Evolutionary conservation across 495 filamentous ascomycete species (phyloP).

Genomic region (Pyronema domesticum): DNA sequence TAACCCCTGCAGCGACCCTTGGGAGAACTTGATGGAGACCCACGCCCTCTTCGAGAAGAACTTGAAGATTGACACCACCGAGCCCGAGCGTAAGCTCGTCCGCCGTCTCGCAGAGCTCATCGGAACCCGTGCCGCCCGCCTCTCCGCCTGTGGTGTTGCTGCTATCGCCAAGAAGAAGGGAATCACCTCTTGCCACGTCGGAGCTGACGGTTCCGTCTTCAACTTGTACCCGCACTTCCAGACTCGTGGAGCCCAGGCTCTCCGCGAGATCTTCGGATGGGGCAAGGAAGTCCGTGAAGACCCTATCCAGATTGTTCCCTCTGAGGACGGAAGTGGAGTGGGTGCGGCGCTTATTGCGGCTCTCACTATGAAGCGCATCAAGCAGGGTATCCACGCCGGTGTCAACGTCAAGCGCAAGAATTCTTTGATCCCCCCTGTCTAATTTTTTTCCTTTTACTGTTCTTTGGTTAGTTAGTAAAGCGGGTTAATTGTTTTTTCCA

Average conservation of each 20-base stretch:
- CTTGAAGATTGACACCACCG: conserved; percentile 47
- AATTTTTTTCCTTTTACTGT: not conserved
- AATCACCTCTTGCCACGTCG: conserved; percentile 73
- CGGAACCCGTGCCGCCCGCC: conserved; percentile 78
- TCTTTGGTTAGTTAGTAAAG: no score
- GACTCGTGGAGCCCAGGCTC: conserved; percentile 65
- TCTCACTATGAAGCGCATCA: conserved; percentile 53
- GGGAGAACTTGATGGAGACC: conserved; percentile 81
- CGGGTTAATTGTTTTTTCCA: no score
- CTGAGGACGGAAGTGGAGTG: conserved; percentile 92
- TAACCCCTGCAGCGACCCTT: conserved; percentile 47
- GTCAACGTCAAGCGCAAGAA: conserved; percentile 25
- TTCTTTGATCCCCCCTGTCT: conserved; percentile 21
- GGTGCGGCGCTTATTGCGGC: conserved; percentile 89
- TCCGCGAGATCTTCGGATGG: conserved; percentile 92
- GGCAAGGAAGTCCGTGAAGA: conserved; percentile 50
- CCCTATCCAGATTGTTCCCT: conserved; percentile 66
- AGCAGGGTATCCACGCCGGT: conserved; percentile 22
- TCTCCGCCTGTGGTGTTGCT: conserved; percentile 84
- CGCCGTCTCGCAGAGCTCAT: conserved; percentile 82
- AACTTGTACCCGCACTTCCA: conserved; percentile 99
- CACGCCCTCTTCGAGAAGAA: conserved; percentile 56
- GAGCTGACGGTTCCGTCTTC: conserved; percentile 89
- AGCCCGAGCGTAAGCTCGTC: conserved; percentile 66
- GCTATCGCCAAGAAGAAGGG: conserved; percentile 93